Evolutionary conservation across 2,329 filamentous ascomycete species (phyloP), one percentile per base, ranked within the genome.

Genomic region (Alternaria sp.): DNA sequence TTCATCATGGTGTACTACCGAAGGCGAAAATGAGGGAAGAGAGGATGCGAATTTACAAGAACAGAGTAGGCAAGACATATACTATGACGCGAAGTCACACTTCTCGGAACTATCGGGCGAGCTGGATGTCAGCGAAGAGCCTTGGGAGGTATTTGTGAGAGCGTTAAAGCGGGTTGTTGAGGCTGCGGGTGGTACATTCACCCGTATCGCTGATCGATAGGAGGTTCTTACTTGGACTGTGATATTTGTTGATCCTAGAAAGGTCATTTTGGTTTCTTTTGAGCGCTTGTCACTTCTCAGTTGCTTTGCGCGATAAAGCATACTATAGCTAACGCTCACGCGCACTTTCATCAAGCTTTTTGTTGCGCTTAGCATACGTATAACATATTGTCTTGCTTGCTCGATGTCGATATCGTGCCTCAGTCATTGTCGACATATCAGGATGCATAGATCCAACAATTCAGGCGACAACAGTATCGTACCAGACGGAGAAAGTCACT

Each of bases 41-140:
- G 7, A 10, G 0, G 34, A 38, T 38, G 34, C 5, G 0, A 1
- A 38, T 7, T 3, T 18, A 0, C 16, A 7, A 1, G 16, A 38
- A 16, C 34, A n/a, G 16, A 16, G 7, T 38, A 9, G 16, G 6
- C 8, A 16, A 0, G 34, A 38, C 16, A 1, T 16, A 36, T 36
- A 36, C 14, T 6, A 36, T 36, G 12, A 36, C 3, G 32, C 32
- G 0, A 12, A 14, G 5, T 36, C 32, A 12, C 14, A 36, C 11
- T 5, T 16, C 3, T 16, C 5, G 32, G 12, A 36, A 0, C 32
- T 8, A 38, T n/a, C 16, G 7, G 34, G 6, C 14, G 34, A n/a
- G 14, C 0, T 16, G 6, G 0, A 2, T 0, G 7, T 9, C 9
- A 38, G 16, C 16, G 6, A n/a, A n/a, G 16, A 38, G 4, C 6